Conservation (phyloP, 2,329 filamentous ascomycete genomes). For the Clonostachys rosea region DNA sequence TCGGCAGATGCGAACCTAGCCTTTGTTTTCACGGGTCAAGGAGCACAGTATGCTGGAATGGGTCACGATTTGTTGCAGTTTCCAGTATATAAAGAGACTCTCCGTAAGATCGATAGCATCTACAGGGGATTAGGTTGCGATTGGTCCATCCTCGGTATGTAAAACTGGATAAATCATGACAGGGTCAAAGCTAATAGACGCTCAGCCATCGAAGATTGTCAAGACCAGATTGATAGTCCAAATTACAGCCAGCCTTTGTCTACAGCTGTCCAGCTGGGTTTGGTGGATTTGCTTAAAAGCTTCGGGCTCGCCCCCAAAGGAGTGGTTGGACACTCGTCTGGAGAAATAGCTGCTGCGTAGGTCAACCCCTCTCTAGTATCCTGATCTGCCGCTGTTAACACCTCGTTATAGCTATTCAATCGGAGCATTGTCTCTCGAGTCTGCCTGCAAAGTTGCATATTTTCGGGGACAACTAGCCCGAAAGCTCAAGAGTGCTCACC, state of each 20-base stretch:
- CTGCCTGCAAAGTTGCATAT: slow-evolving; percentile 12
- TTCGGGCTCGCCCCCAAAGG: slow-evolving; percentile 19
- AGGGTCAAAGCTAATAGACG: neutral
- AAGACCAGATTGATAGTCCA: slow-evolving; percentile 15
- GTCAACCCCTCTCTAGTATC: neutral
- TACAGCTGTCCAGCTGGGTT: slow-evolving; percentile 5
- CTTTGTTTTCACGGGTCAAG: slow-evolving; percentile 15
- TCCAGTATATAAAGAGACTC: neutral
- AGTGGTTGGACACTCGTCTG: slow-evolving; percentile 30
- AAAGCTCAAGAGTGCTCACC: neutral
- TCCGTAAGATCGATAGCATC: neutral
- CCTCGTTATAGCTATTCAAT: slow-evolving; percentile 5
- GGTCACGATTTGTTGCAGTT: slow-evolving; percentile 3
- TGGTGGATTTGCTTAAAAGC: slow-evolving; percentile 26
- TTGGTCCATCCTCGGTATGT: neutral
- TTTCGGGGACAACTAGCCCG: slow-evolving; percentile 9
- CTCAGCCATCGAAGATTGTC: neutral
- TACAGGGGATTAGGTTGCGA: neutral
- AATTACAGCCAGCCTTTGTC: slow-evolving; percentile 22
- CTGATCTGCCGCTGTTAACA: neutral
- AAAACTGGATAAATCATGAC: too few species aligned
- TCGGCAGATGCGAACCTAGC: neutral
- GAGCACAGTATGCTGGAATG: slow-evolving; percentile 14
- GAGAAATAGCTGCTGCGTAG: slow-evolving; percentile 34
- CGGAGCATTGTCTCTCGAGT: slow-evolving; percentile 9